Evolutionary conservation across 768 basidiomycete species (phyloP), one percentile per base, ranked within the genome.

Genomic region (Boletus subparvulus): DNA sequence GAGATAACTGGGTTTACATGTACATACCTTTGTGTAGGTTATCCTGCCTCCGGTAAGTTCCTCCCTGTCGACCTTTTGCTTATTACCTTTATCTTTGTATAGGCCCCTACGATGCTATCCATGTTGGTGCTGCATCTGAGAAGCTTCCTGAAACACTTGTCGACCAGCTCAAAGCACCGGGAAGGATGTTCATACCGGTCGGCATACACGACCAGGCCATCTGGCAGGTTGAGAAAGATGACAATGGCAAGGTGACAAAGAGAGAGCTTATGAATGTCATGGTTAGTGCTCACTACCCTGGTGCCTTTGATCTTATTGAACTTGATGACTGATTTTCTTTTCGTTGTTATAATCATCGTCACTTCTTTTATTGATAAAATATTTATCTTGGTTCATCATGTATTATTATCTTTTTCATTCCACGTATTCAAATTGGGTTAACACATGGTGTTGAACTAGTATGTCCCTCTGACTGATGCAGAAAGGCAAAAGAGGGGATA

Each of bases 81-180:
- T 7, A 1, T 44, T 7, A 17, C 26, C 47, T 24, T 32, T 24
- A 51, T 26, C 33, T 10, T n/a, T 16, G n/a, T 52, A 30, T 57
- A 83, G 86, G 79, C 4, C 89, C 88, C 0, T 93, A 86, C 66
- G 82, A 92, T 58, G 87, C 84, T 0, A 97, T 98, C 48, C 95
- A 98, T 62, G 95, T 98, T 37, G 96, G 96, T 4, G 96, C 96
- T 0, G 95, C 96, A 0, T 86, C 95, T 0, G 88, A 91, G 0
- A 77, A 66, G 0, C 73, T 94, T 14, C 94, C 95, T 0, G 70
- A 80, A 21, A 70, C 79, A 0, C 81, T 98, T 1, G 70, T 98
- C 30, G 83, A 89, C 14, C 94, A 96, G 65, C 83, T 94, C 3
- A 86, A 86, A 28, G 68, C 71, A 3, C 88, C 88, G 0, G 90